Base-by-base conservation (phyloP, 2,329 filamentous ascomycete genomes). In the Magnaporthiopsis poae region DNA sequence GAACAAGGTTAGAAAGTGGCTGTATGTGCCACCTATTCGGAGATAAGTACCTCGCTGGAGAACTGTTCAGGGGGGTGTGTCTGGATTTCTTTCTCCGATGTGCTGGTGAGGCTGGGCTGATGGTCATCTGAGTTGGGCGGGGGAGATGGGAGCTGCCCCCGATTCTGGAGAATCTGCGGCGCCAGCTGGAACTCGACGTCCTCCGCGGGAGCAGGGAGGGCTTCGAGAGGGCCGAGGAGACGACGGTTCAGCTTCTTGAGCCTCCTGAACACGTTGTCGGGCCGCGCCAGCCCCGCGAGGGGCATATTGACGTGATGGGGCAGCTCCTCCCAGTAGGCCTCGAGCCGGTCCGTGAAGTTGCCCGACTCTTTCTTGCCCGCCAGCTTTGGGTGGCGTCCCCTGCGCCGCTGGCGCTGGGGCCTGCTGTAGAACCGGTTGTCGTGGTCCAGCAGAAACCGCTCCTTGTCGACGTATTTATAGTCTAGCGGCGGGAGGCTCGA, bases 231-330 rank as follows among this genome's bases (percentile, higher is more conserved):
- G 7, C 2, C n/a, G 46, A 64, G 3, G 9, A 46, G 18, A 9
- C 46, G 46, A n/a, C 21, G 46, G 9, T 11, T 9, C 7, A 25
- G 46, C 5, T 56, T 56, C 46, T 11, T 46, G 2, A 46, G n/a
- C 46, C 46, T 56, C 18, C 46, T 21, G 21, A 25, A 21, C 9
- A 56, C 2, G 46, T 56, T 21, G 3, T 13, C n/a, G 21, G 46
- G 21, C 31, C 60, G 52, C 29, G 63, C 25, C n/a, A 62, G 27
- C 12, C 71, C 71, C 25, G 71, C 71, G 12, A 71, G 46, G 2
- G 71, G 71, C 7, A 70, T 62, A 67, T 69, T 71, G 62, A 67
- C 35, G 15, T 63, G 27, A 25, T 33, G 11, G 3, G 67, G 67
- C 35, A 68, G 27, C n/a, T 65, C 62, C 31, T 68, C 39, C 46